A percentile compares a stretch with the other conserved stretches of the same genome.
Conservation (phyloP, 2,329 filamentous ascomycete genomes). For the Arthrobotrys musiformis region DNA sequence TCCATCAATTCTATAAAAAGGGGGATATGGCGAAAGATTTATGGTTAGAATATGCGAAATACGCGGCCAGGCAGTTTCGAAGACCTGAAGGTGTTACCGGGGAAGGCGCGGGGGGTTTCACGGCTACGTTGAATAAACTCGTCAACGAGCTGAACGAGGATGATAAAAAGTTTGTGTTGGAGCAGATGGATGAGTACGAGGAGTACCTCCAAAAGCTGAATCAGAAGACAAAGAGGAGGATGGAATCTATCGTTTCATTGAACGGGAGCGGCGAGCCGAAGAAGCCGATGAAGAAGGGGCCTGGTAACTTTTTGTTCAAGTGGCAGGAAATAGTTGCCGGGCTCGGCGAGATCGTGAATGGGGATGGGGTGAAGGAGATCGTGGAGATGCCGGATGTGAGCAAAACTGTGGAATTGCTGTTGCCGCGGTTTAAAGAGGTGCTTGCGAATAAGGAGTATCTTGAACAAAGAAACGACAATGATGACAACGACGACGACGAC, state of each 20-base stretch:
- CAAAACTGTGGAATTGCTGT: constrained; percentile 64
- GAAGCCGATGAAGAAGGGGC: constrained; percentile 68
- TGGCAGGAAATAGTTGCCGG: constrained; percentile 70
- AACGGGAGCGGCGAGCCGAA: constrained; percentile 29
- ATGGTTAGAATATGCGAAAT: constrained; percentile 72
- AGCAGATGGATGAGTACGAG: constrained; percentile 63
- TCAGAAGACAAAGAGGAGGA: constrained; percentile 57
- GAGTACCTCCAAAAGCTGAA: constrained; percentile 57
- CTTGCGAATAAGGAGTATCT: constrained; percentile 56
- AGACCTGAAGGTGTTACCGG: constrained; percentile 57
- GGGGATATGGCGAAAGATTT: constrained; percentile 73
- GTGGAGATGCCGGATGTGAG: constrained; percentile 63
- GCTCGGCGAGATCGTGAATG: constrained; percentile 56
- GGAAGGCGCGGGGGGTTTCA: constrained; percentile 65
- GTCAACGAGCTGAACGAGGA: constrained; percentile 60
- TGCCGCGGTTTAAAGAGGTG: constrained; percentile 63
- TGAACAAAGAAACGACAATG: not conserved
- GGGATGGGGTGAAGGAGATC: constrained; percentile 61
- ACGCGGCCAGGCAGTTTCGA: constrained; percentile 70
- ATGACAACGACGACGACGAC: not conserved
- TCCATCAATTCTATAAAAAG: constrained; percentile 75
- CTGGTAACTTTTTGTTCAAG: constrained; percentile 76
- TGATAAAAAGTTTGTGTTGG: constrained; percentile 64
- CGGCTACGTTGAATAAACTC: constrained; percentile 63
- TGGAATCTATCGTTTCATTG: constrained; percentile 34